Percentiles rank a stretch among this genome's conserved stretches.
These are phyloP conservation scores for Croton setiger DNA, from an alignment of 441 rosid species.

Conservation along the genomic window DNA sequence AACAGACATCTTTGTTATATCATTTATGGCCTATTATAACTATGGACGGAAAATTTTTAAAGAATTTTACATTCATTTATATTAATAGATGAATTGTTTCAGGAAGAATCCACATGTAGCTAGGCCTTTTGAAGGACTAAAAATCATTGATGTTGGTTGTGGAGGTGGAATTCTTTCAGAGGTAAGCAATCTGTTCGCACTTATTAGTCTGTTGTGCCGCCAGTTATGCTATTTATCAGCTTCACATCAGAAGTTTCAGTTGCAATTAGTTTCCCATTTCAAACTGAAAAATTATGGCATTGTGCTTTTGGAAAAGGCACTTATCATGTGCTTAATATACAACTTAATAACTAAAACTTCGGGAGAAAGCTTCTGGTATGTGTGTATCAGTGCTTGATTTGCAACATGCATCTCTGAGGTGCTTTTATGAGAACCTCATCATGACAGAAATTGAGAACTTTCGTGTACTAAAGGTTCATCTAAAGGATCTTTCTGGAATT, in stretches of 20 bases:
- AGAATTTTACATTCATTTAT: neutral
- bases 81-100: constrained; percentile 12
- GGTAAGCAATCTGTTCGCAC: constrained; percentile 31
- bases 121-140: constrained; percentile 84
- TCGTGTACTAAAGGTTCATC: neutral
- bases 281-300: neutral
- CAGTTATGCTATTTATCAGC: neutral
- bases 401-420: neutral
- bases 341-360: neutral
- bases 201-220: neutral
- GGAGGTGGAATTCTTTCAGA: constrained; percentile 97
- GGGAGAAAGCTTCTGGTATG: neutral
- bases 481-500: neutral
- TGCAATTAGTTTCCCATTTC: neutral
- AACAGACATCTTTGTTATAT: neutral
- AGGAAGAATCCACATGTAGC: constrained; percentile 71
- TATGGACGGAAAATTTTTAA: neutral
- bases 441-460: neutral
- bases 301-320: neutral
- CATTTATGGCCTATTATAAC: neutral
- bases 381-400: neutral
- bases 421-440: neutral
- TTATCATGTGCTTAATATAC: neutral
- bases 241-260: neutral
- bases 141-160: constrained; percentile 77